phyloP scores from a whole-genome alignment of 306 rosid species.

The Ochetophila trinervis region DNA sequence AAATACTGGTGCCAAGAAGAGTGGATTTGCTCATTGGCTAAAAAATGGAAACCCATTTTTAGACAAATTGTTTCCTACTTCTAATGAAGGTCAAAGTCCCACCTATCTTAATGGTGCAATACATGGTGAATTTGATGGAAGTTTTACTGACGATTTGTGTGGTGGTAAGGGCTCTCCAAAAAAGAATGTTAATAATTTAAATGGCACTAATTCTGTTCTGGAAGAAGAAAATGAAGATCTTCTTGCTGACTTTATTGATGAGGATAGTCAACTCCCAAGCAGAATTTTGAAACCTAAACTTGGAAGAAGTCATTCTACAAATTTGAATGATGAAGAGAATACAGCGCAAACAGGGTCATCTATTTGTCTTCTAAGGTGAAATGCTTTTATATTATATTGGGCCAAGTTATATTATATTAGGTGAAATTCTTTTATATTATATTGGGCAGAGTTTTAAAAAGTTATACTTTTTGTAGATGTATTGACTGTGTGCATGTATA shows the following conservation, averaged over 20 bases:
- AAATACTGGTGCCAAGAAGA: slow-evolving; percentile 44
- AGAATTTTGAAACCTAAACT: slow-evolving; percentile 58
- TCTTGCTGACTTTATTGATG: slow-evolving; percentile 98
- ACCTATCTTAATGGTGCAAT: slow-evolving; percentile 46
- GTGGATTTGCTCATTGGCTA: slow-evolving; percentile 77
- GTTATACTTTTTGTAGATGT: slow-evolving; percentile 20
- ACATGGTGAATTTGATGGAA: slow-evolving; percentile 60
- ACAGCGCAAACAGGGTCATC: slow-evolving; percentile 91
- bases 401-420: slow-evolving; percentile 33
- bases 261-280: slow-evolving; percentile 99
- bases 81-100: slow-evolving; percentile 53
- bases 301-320: slow-evolving; percentile 41
- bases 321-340: slow-evolving; percentile 57
- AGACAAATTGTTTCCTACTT: slow-evolving; percentile 43
- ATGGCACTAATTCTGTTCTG: slow-evolving; percentile 56
- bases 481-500: slow-evolving; percentile 28
- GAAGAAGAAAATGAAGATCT: slow-evolving; percentile 98
- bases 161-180: slow-evolving; percentile 56
- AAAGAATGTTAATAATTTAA: slow-evolving; percentile 40
- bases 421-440: slow-evolving; percentile 40
- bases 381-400: slow-evolving; percentile 20
- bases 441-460: slow-evolving; percentile 8
- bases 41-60: slow-evolving; percentile 79
- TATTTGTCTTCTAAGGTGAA: slow-evolving; percentile 79
- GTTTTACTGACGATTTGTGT: slow-evolving; percentile 31